Conservation (phyloP, 768 basidiomycete genomes). For the Boletus bicolor region DNA sequence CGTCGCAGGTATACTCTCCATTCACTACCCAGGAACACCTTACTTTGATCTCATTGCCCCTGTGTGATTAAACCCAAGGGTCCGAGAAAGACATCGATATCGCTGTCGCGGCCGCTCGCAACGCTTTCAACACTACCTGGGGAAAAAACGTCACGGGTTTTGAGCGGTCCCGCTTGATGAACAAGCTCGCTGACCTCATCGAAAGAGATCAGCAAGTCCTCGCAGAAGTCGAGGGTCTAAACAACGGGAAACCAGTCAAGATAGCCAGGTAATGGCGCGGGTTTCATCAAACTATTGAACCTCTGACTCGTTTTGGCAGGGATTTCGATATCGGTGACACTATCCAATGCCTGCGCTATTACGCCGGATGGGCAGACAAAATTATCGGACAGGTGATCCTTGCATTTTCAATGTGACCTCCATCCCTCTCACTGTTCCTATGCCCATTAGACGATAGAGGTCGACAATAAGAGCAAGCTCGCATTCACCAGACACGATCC, state of each 20-base stretch:
- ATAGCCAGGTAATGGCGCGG: conserved; percentile 44
- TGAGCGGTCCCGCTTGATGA: conserved; percentile 75
- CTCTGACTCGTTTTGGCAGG: conserved; percentile 35
- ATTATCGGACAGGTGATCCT: conserved; percentile 73
- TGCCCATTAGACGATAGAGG: conserved; percentile 61
- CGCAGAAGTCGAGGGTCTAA: conserved; percentile 79
- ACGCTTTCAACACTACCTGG: conserved; percentile 84
- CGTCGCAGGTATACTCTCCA: conserved; percentile 46
- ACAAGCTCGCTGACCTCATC: conserved; percentile 87
- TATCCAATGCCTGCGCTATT: conserved; percentile 80
- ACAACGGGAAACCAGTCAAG: conserved; percentile 89
- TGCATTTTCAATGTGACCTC: conserved; percentile 1
- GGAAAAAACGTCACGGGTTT: conserved; percentile 84
- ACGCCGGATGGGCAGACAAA: conserved; percentile 97
- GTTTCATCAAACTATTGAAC: conserved; percentile 27
- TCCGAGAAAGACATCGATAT: conserved; percentile 76
- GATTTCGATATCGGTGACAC: conserved; percentile 81
- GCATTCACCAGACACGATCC: conserved; percentile 88
- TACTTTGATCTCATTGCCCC: not conserved
- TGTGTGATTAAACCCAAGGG: conserved; percentile 35
- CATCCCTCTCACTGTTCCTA: conserved; percentile 3
- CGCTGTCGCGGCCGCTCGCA: conserved; percentile 79
- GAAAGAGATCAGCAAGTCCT: conserved; percentile 80
- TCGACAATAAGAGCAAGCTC: conserved; percentile 75
- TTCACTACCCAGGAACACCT: not conserved